Percentiles rank a stretch among this genome's conserved stretches.
Evolutionary conservation across 345 rosid species (phyloP).

Genomic region (Carallia pectinifolia): DNA sequence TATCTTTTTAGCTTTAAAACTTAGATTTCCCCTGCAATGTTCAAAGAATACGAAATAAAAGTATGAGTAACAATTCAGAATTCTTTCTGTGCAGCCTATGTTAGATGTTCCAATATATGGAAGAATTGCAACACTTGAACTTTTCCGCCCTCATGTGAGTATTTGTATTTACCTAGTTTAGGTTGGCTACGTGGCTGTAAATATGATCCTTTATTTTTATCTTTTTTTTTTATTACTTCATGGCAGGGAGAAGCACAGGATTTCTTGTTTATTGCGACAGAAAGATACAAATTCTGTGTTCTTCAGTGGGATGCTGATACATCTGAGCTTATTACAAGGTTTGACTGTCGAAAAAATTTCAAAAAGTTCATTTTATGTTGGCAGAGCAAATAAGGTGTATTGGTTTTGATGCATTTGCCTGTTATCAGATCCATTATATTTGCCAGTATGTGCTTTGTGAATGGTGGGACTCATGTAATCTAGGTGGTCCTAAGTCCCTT

Average conservation of each 20-base stretch:
- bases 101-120: slow-evolving; percentile 91
- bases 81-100: slow-evolving; percentile 58
- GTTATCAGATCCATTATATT: too few relatives aligned
- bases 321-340: slow-evolving; percentile 91
- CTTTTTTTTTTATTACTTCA: slow-evolving; percentile 8
- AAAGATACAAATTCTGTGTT: slow-evolving; percentile 85
- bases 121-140: slow-evolving; percentile 87
- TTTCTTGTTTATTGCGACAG: slow-evolving; percentile 82
- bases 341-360: background rate
- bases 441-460: too few relatives aligned
- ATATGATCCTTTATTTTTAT: slow-evolving; percentile 3
- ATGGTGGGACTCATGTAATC: too few relatives aligned
- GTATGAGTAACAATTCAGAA: slow-evolving; percentile 1
- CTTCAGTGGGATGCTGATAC: slow-evolving; percentile 87
- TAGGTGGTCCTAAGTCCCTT: too few relatives aligned
- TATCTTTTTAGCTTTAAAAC: background rate
- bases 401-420: too few relatives aligned
- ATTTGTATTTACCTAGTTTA: slow-evolving; percentile 5
- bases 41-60: background rate
- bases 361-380: background rate
- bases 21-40: background rate
- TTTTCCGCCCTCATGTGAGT: slow-evolving; percentile 94
- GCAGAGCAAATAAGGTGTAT: too few relatives aligned
- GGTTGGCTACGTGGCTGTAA: background rate
- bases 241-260: slow-evolving; percentile 89